These are phyloP conservation scores for Penicillium samsonianum DNA, from an alignment of 495 filamentous ascomycete genomes.

Conservation along the genomic window DNA sequence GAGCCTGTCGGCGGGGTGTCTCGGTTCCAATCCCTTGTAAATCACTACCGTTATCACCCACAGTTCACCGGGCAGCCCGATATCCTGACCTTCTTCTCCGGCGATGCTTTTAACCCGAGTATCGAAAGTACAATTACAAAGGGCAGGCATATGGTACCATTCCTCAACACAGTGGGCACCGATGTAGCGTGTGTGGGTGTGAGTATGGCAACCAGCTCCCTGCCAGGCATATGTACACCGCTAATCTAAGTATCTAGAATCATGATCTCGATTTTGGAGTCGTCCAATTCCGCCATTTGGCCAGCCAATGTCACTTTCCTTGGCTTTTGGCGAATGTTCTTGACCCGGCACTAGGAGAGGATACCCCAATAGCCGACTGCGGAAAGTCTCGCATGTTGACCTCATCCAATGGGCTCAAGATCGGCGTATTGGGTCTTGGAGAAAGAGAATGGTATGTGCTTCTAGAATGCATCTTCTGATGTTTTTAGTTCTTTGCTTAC, in stretches of 20 bases:
- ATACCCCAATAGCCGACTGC: slow-evolving; percentile 68
- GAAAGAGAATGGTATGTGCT: slow-evolving; percentile 64
- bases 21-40: slow-evolving; percentile 75
- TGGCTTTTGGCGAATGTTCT: slow-evolving; percentile 88
- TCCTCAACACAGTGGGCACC: slow-evolving; percentile 76
- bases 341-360: slow-evolving; percentile 72
- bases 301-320: slow-evolving; percentile 75
- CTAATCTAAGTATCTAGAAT: slow-evolving; percentile 52
- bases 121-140: slow-evolving; percentile 85
- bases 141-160: slow-evolving; percentile 84
- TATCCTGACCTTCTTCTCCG: slow-evolving; percentile 81
- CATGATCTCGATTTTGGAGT: slow-evolving; percentile 96
- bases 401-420: slow-evolving; percentile 77
- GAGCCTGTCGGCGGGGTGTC: slow-evolving; percentile 79
- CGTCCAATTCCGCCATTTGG: slow-evolving; percentile 69
- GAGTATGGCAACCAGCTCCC: slow-evolving; percentile 35
- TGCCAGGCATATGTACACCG: slow-evolving; percentile 9
- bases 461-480: not conserved
- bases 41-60: slow-evolving; percentile 65
- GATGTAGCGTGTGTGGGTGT: slow-evolving; percentile 79
- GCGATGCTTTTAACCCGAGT: slow-evolving; percentile 89
- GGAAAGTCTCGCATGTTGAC: slow-evolving; percentile 70
- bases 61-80: slow-evolving; percentile 61
- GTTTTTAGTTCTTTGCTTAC: not conserved
- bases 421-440: slow-evolving; percentile 81